phyloP scores from a whole-genome alignment of 139 green algal genomes.

The Edaphochlamys debaryana region DNA sequence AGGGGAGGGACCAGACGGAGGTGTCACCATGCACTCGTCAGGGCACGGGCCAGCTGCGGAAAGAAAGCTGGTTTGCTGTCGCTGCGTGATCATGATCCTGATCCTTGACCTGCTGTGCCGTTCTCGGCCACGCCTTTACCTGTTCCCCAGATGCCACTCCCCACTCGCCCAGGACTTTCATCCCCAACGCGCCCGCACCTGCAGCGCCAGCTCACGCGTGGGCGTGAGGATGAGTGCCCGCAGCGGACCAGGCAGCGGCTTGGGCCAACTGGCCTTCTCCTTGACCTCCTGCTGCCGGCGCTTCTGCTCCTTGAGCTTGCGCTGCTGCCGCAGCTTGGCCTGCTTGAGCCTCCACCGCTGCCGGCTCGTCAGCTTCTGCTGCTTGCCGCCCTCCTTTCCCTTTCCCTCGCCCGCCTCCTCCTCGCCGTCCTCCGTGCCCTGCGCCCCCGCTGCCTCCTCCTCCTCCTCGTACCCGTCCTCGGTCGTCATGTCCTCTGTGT shows the following conservation, averaged over 20 bases:
- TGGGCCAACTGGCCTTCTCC: neutral
- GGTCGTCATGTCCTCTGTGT: neutral
- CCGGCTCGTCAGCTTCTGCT: neutral
- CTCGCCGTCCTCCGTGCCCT: conserved; percentile 46
- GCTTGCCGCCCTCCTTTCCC: neutral
- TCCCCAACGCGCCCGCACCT: conserved; percentile 80
- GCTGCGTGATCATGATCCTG: too few relatives aligned
- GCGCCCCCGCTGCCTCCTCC: neutral
- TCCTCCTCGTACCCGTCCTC: neutral
- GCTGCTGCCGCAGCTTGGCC: conserved; percentile 4
- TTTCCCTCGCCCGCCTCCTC: neutral
- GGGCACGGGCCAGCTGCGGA: too few relatives aligned
- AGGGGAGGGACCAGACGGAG: conserved; percentile 61
- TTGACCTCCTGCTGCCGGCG: neutral
- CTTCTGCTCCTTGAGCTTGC: neutral
- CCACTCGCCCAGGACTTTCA: too few relatives aligned
- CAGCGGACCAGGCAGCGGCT: conserved; percentile 59
- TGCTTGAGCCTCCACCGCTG: conserved; percentile 2
- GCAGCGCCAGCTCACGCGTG: conserved; percentile 95
- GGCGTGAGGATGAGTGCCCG: conserved; percentile 92
- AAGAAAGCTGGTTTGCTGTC: too few relatives aligned
- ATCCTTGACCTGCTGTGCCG: too few relatives aligned
- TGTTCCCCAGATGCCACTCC: too few relatives aligned
- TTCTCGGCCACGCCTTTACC: too few relatives aligned
- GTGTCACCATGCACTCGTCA: too few relatives aligned